Base-by-base conservation (phyloP, 495 filamentous ascomycete species). In the Aspergillus indologenus region DNA sequence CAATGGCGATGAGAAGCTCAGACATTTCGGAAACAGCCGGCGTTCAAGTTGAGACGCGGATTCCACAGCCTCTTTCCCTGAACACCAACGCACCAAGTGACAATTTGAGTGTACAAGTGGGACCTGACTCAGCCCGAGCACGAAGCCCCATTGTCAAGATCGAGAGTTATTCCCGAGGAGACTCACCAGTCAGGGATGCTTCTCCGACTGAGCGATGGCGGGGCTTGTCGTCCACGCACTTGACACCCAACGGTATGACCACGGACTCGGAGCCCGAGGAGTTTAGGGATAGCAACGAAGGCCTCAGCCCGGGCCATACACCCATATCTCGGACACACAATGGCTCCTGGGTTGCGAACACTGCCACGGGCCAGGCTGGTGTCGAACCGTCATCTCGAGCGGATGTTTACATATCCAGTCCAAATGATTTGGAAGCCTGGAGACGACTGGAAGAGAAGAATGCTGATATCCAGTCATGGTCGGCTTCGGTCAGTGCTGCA, bases 141-240 rank as follows among this genome's bases (percentile, higher is more conserved):
- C 63, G 71, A 45, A 82, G 79, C 53, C 80, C 80, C 15, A 74
- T 75, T 19, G 67, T 83, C 21, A 79, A 72, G 17, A 70, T 83
- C 11, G 72, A 74, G 34, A 75, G 59, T 42, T 74, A 74, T 46
- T 73, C 73, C 26, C 72, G 79, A 26, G 80, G 80, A 3, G 80
- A 83, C 61, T 83, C 79, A 2, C 80, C 80, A 5, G 69, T 69
- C 44, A 65, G 70, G 34, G 68, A 68, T 21, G 31, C 46, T 12
- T 59, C 59, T 23, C 51, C 43, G 15, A 58, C 65, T n/a, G 59
- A 59, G 29, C 62, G 70, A 60, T 70, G 68, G 24, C 65, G 60
- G 14, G 71, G 72, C 56, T 71, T 74, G 57, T 75, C 75, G 9
- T 71, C 71, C 5, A 65, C 64, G 7, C 74, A 79, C 58, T 68